A percentile compares a stretch with the other conserved stretches of the same genome.
Conservation (phyloP, 495 filamentous ascomycete genomes). For the Geoglossum glabrum region DNA sequence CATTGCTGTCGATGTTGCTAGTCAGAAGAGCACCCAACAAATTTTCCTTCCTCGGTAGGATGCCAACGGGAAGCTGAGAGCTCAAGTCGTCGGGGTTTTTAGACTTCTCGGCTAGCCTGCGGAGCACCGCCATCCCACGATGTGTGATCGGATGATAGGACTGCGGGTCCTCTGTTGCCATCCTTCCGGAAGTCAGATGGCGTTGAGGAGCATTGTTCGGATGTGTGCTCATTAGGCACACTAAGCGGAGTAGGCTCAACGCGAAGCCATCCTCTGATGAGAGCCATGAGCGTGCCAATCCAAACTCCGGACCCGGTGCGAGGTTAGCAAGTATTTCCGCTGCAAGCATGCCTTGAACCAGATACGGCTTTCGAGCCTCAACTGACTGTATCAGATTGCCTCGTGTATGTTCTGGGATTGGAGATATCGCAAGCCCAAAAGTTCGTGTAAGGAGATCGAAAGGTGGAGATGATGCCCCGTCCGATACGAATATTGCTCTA, state of each 20-base stretch:
- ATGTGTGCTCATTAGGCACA: constrained; percentile 47
- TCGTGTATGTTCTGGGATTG: constrained; percentile 45
- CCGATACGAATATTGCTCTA: constrained; percentile 55
- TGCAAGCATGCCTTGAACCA: constrained; percentile 81
- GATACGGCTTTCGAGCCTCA: constrained; percentile 61
- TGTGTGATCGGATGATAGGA: constrained; percentile 39
- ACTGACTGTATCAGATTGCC: constrained; percentile 36
- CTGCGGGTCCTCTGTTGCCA: constrained; percentile 24
- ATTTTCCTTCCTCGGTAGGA: constrained; percentile 48
- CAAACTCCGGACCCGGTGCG: constrained; percentile 46
- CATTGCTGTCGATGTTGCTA: constrained; percentile 32
- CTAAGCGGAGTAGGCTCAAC: constrained; percentile 50
- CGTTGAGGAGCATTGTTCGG: constrained; percentile 14
- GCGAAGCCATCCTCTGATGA: constrained; percentile 72
- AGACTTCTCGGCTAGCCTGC: constrained; percentile 49
- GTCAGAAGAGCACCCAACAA: constrained; percentile 48
- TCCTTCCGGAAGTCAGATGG: constrained; percentile 5
- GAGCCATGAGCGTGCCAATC: constrained; percentile 65
- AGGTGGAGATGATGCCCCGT: constrained; percentile 36
- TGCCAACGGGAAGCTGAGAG: constrained; percentile 35
- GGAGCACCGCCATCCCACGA: constrained; percentile 48
- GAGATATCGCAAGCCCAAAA: constrained; percentile 72
- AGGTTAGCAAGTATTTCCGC: constrained; percentile 73
- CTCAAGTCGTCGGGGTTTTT: constrained; percentile 34
- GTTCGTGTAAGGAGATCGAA: constrained; percentile 73